phyloP scores from a whole-genome alignment of 139 green algal genomes.

The Edaphochlamys debaryana region DNA sequence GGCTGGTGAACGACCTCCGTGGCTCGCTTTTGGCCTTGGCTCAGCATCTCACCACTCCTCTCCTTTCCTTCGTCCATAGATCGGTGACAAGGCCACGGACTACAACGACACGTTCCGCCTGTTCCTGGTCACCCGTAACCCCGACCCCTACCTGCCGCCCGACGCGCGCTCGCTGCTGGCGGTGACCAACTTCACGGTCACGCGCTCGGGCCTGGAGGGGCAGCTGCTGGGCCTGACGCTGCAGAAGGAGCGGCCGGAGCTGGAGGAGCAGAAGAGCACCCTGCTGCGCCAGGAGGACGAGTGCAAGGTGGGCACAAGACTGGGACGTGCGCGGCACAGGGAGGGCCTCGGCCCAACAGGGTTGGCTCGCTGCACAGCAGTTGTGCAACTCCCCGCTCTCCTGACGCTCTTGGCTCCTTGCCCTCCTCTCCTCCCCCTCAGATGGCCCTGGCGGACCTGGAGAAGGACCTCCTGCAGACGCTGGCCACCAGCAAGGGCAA shows the following conservation, averaged over 20 bases:
- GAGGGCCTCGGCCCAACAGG: too few relatives aligned
- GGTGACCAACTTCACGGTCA: conserved; percentile 82
- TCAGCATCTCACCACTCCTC: too few relatives aligned
- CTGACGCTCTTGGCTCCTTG: neutral
- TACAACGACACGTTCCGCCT: conserved; percentile 78
- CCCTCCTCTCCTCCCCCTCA: neutral
- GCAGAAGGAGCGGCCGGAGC: conserved; percentile 80
- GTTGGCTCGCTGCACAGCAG: neutral
- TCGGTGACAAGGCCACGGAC: conserved; percentile 80
- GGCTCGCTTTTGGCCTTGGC: too few relatives aligned
- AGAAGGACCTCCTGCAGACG: conserved; percentile 59
- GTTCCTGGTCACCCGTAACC: conserved; percentile 81
- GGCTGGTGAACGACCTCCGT: too few relatives aligned
- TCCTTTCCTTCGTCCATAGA: too few relatives aligned
- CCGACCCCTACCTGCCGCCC: conserved; percentile 67
- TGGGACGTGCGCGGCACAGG: neutral
- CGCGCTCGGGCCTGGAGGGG: conserved; percentile 67
- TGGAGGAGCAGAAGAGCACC: conserved; percentile 78
- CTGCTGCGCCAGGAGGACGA: conserved; percentile 76
- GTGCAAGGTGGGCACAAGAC: conserved; percentile 59
- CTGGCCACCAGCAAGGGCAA: conserved; percentile 67
- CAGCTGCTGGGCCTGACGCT: conserved; percentile 79
- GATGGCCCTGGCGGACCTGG: conserved; percentile 72
- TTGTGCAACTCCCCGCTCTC: neutral
- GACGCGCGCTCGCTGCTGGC: conserved; percentile 68